phyloP scores from a whole-genome alignment of 2,329 filamentous ascomycete genomes.

The Pyrenophora teres region DNA sequence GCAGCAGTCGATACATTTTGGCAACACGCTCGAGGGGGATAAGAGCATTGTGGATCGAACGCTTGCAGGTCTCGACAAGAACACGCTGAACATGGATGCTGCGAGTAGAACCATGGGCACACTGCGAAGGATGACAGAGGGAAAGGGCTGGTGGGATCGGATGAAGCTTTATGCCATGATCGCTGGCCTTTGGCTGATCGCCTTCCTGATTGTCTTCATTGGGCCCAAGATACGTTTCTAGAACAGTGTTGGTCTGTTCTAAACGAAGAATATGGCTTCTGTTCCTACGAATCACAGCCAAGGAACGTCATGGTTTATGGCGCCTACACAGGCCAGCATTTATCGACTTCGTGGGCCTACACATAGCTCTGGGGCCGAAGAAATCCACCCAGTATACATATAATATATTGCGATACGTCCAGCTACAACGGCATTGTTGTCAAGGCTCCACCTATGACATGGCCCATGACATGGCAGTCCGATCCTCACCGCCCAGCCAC shows the following conservation, averaged over 20 bases:
- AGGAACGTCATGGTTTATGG: too few species aligned
- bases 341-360: too few species aligned
- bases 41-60: conserved; percentile 74
- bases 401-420: conserved; percentile 3
- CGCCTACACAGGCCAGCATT: too few species aligned
- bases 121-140: conserved; percentile 80
- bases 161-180: conserved; percentile 86
- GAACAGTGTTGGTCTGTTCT: neutral
- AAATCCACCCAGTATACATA: neutral
- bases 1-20: conserved; percentile 72
- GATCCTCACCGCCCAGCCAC: conserved; percentile 13
- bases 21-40: conserved; percentile 71
- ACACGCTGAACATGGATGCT: conserved; percentile 73
- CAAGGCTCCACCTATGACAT: conserved; percentile 2
- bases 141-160: conserved; percentile 82
- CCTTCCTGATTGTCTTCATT: conserved; percentile 80
- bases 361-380: too few species aligned
- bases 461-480: conserved; percentile 7
- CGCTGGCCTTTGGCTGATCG: conserved; percentile 76
- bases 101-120: conserved; percentile 78
- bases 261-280: too few species aligned
- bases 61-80: conserved; percentile 75
- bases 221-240: conserved; percentile 87
- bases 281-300: too few species aligned
- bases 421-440: conserved; percentile 4